Base-by-base conservation (phyloP, 2,329 filamentous ascomycete genomes). In the Aureobasidium sp. region DNA sequence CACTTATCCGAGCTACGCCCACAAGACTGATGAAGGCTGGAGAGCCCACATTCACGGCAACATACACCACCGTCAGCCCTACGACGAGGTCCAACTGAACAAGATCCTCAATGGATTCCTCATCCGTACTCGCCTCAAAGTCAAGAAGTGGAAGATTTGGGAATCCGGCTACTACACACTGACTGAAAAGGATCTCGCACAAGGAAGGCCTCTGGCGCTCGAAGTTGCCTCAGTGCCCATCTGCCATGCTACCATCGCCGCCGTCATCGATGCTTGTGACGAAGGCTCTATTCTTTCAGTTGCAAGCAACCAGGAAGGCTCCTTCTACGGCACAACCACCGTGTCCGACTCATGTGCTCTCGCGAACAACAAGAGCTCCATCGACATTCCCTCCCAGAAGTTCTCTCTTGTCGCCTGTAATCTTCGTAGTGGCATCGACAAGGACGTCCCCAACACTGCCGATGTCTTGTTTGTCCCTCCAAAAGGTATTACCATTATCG, bases 11-110 rank as follows among this genome's bases (percentile, higher is more conserved):
- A 73, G 74, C 2, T 77, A 77, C 9, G 88, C 79, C 16, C 90
- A 91, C 65, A 90, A 87, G 86, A 89, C 87, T 1, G 77, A 85
- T 11, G 73, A 83, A 57, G 85, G 86, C 48, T 91, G 88, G 88
- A 89, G 84, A 64, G 79, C 90, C 6, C 81, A 86, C 32, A 81
- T 90, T 60, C 87, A 87, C 65, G 88, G 88, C 66, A 89, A 90
- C 69, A 83, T 90, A 10, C 90, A 84, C 77, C 89, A 89, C 69
- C 80, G 86, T 61, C 87, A 87, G 1, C 80, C 87, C 57, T 83
- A 87, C 45, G 80, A 78, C 2, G 77, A 83, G 67, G 74, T 76
- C 30, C 87, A 82, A 67, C 85, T 86, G 62, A 84, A 90, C 65
- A 71, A 83, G 32, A 88, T 90, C 72, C 77, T 90, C 5, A 79